Evolutionary conservation across 331 rosid species (phyloP), one percentile per base, ranked within the genome.

Genomic region (Ulmus americana): DNA sequence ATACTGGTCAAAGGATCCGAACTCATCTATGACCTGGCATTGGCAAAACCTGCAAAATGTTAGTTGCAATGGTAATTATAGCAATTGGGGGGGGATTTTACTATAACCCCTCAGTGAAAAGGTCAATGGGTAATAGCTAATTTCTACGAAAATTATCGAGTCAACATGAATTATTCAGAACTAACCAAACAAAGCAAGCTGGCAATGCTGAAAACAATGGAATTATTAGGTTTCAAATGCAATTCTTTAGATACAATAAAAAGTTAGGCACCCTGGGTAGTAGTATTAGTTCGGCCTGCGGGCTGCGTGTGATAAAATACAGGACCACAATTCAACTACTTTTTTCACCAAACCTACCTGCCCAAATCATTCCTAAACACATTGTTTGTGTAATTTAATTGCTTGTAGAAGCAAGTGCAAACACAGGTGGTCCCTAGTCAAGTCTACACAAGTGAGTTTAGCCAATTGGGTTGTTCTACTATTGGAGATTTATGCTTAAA

Each of bases 21-120:
- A 88, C 70, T 88, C 91, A 40, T 68, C 75, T 72, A 77, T 83
- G 56, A 83, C 89, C 89, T 88, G 86, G 77, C 77, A 84, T 76
- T 70, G 71, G 81, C 52, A 75, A 76, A 84, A 80, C 86, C 86
- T 80, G 95, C 65, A 83, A 74, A 74, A 84, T 66, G 88, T 88
- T 81, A 85, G 86, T 69, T 67, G 74, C 70, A 69, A 72, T 42
- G 56, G 59, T 66, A 76, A 69, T 80, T 71, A 71, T 65, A 67
- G 77, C 70, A 55, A 73, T 35, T 35, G 43, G 58, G 65, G 71
- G 63, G 59, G 41, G 48, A 11, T 61, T 59, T 80, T 69, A 64
- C 74, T 49, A 77, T 74, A 79, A 76, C 64, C 38, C 74, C 45
- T 57, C 3, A 13, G 57, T 35, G 45, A 67, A 65, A 59, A 39